Evolutionary conservation across 2,329 filamentous ascomycete genomes (phyloP), one percentile per base, ranked within the genome.

Genomic region (Colletotrichum orchidophilum): DNA sequence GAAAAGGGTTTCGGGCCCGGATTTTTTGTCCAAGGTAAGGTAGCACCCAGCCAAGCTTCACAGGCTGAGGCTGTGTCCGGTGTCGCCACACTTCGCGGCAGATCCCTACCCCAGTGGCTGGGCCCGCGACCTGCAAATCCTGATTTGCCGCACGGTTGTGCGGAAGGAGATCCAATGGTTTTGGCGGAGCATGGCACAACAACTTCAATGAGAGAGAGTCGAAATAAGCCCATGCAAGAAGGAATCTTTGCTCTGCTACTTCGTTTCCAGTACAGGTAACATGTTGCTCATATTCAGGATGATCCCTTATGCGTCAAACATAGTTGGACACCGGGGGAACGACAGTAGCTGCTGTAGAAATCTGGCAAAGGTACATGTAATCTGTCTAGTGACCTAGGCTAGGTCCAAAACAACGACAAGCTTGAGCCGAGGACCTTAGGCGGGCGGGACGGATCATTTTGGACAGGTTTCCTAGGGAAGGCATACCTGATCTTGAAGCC

Each of bases 51-150:
- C 67, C 29, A 67, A 31, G 57, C 42, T 52, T 53, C 54, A 18
- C 46, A 65, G 63, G 55, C 62, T 24, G 54, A 55, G 54, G 54
- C n/a, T 13, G 35, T 59, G 60, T 66, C 67, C 62, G 67, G 55
- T 49, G 55, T 66, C 54, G 63, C 62, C 67, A 49, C 35, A 61
- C 35, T 55, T 4, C 52, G 58, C 53, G 68, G 68, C 52, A 57
- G 58, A 71, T 39, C 68, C 68, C 39, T 68, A 24, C 42, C 33
- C 27, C 35, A 27, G 42, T 58, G 58, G 63, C 39, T 70, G 29
- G 67, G 29, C 58, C 55, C 50, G 39, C 39, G 63, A 62, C 63
- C 63, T 54, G 54, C 46, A 66, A 70, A 60, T 55, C 49, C 58
- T 61, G 42, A 26, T 35, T 68, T 29, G 68, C 50, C 57, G 63